Evolutionary conservation across 768 basidiomycete genomes (phyloP), one percentile per base, ranked within the genome.

Genomic region (Mycena vitilis): DNA sequence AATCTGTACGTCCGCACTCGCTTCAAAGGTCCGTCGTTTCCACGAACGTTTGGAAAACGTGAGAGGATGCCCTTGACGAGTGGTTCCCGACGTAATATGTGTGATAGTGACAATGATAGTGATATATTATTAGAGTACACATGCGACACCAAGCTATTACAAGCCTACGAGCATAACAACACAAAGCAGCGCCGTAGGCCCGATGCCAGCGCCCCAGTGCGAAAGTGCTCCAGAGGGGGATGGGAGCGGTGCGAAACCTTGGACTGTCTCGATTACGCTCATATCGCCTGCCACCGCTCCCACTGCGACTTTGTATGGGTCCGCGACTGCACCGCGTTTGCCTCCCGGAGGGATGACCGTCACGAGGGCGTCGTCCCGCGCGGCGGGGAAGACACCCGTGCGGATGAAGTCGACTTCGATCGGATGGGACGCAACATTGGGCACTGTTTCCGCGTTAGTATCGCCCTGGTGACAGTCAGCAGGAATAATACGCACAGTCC

Each of bases 331-430:
- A 5, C 58, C 55, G 18, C 69, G 69, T 12, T 60, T 63, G 9
- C 60, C 64, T 7, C 69, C 65, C 1, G 69, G 69, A 4, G 64
- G 49, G 16, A 66, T 58, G 12, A 70, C 55, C 20, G 69, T 70
- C 23, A 70, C 60, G 36, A 62, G 63, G 6, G 63, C 60, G 30
- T 66, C 49, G 25, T 65, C 38, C 47, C 49, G 63, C 4, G 69
- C 59, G 4, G 42, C 38, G 5, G 64, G 69, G 8, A 65, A 49
- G 11, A 60, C 55, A 11, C 69, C 69, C 2, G 69, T 70, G 25
- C 52, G 59, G 11, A 70, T 37, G 49, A 70, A 70, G 18, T 62
- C 53, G 38, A 56, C 12, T 7, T 56, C 18, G 54, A 56, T 7
- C 13, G 54, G 38, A 40, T 56, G 54, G 10, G 54, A 22, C 22